Base-by-base conservation (phyloP, 345 rosid genomes). In the Euphorbia pulcherrima region DNA sequence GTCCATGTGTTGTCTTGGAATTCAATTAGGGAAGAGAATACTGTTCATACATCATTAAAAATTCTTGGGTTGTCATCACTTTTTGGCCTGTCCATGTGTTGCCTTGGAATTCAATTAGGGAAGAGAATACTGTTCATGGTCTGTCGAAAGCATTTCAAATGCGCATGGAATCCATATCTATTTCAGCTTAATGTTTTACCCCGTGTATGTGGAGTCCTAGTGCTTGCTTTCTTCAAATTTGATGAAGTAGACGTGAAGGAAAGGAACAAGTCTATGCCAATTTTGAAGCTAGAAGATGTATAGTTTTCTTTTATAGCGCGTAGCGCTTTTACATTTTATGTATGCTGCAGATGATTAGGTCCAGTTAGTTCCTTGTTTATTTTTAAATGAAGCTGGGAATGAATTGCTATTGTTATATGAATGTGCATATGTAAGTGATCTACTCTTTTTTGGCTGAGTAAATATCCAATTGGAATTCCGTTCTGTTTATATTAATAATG, bases 251-350 rank as follows among this genome's bases (percentile, higher is more conserved):
- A n/a, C n/a, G 60, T 28, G 20, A 28, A 56, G 29, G 24, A 17
- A 27, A 29, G 21, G 39, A 16, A 56, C 2, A 56, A 28, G 0
- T 56, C 17, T 4, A 21, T 27, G 1, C n/a, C 20, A 17, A 14
- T 13, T 56, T 23, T 56, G 39, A 14, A 56, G 60, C 33, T 60
- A 60, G 40, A 60, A n/a, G 13, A 17, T 58, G 62, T 41, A 30
- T 17, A 6, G 12, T 55, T n/a, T 37, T 9, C 28, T 30, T 58
- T 29, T 29, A n/a, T 16, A 4, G 28, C 18, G 7, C 48, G 8
- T 60, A 23, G 18, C 20, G 7, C 41, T 58, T 30, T 17, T 14
- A 28, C 21, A 17, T 35, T 29, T 8, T 58, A 13, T 29, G 16
- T 30, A 16, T 28, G n/a, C 41, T 13, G 13, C 62, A 29, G 9